A percentile compares a stretch with the other conserved stretches of the same genome.
Evolutionary conservation across 352 stramenopile genomes (phyloP).

Genomic region (Pelagophyceae sp.): DNA sequence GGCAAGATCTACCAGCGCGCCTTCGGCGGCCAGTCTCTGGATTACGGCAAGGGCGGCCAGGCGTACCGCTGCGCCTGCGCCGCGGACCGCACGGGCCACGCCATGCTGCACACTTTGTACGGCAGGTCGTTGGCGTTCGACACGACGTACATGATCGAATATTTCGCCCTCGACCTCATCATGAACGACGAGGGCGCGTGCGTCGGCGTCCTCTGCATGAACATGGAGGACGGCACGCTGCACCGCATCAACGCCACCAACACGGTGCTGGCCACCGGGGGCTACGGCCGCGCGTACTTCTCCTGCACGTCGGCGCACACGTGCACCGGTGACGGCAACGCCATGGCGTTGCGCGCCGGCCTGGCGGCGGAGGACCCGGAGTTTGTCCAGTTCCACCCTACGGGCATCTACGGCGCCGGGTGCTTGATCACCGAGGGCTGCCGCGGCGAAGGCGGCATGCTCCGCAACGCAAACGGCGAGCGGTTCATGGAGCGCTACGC

Average conservation of each 20-base stretch:
- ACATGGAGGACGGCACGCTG: slow-evolving; percentile 92
- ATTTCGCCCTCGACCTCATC: slow-evolving; percentile 90
- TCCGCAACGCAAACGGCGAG: slow-evolving; percentile 86
- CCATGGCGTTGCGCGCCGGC: slow-evolving; percentile 85
- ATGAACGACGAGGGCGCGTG: slow-evolving; percentile 80
- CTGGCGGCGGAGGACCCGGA: slow-evolving; percentile 86
- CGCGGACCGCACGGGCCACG: slow-evolving; percentile 88
- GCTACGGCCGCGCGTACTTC: slow-evolving; percentile 91
- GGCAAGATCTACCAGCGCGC: slow-evolving; percentile 92
- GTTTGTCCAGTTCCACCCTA: slow-evolving; percentile 96
- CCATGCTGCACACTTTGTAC: slow-evolving; percentile 94
- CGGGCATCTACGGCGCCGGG: slow-evolving; percentile 90
- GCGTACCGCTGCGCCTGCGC: slow-evolving; percentile 84
- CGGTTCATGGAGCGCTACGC: slow-evolving; percentile 89
- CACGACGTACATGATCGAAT: slow-evolving; percentile 96
- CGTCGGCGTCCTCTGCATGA: slow-evolving; percentile 84
- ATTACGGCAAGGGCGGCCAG: slow-evolving; percentile 90
- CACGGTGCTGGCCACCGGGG: slow-evolving; percentile 87
- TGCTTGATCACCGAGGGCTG: slow-evolving; percentile 94
- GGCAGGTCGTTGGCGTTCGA: slow-evolving; percentile 88
- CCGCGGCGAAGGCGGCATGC: slow-evolving; percentile 86
- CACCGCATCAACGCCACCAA: slow-evolving; percentile 87
- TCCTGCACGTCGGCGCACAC: slow-evolving; percentile 89
- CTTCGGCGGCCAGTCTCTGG: slow-evolving; percentile 86
- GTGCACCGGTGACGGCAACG: slow-evolving; percentile 90